Percentiles rank a stretch among this genome's conserved stretches.
Evolutionary conservation across 495 filamentous ascomycete genomes (phyloP).

Genomic region (Xylaria cubensis): DNA sequence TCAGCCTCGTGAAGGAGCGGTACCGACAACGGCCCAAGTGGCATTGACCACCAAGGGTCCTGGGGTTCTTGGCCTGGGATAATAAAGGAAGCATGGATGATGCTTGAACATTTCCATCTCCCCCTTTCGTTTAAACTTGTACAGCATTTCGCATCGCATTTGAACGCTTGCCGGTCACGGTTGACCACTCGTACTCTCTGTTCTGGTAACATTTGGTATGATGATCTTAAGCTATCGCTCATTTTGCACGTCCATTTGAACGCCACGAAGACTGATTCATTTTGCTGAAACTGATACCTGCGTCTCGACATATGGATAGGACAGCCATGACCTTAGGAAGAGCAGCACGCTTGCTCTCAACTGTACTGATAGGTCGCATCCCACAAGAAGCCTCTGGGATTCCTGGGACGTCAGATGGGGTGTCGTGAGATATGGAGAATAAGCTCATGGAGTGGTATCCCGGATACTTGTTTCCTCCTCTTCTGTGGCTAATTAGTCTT

Average conservation of each 20-base stretch:
- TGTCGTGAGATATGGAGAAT: not conserved
- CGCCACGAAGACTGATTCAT: not conserved
- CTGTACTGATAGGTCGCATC: not conserved
- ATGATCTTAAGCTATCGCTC: not conserved
- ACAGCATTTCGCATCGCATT: conserved; percentile 13
- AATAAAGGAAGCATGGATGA: conserved; percentile 8
- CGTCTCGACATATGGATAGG: not conserved
- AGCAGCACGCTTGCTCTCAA: not conserved
- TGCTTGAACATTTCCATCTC: conserved; percentile 3
- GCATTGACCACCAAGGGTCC: conserved; percentile 16
- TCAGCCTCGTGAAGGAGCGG: conserved; percentile 1
- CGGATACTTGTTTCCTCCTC: not conserved
- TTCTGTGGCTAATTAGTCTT: conserved; percentile 7
- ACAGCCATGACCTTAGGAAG: not conserved
- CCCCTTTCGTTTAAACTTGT: conserved; percentile 17
- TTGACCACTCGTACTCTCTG: too few species aligned
- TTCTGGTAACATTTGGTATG: not conserved
- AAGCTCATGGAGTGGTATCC: not conserved
- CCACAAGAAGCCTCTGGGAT: not conserved
- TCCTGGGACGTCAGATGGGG: not conserved
- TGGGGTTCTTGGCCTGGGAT: conserved; percentile 7
- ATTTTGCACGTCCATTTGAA: not conserved
- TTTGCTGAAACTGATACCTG: conserved; percentile 2
- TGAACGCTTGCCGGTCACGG: too few species aligned
- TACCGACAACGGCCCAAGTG: conserved; percentile 3